Evolutionary conservation across 2,329 filamentous ascomycete genomes (phyloP).

Genomic region (Diaporthe aspalathi): DNA sequence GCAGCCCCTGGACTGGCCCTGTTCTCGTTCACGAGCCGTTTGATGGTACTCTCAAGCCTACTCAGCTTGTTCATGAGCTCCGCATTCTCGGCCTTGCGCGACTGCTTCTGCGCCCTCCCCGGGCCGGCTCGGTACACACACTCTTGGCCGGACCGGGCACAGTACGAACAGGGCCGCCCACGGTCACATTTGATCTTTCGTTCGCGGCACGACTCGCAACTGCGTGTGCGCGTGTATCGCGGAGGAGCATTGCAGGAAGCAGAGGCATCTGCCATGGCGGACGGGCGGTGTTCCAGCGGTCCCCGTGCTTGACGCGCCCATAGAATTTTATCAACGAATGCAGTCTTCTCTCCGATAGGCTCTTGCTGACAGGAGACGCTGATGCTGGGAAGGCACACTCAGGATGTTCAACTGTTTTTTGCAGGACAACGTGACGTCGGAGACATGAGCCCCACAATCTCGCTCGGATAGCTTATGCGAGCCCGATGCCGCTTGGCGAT

Average conservation of each 20-base stretch:
- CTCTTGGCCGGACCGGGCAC: constrained; percentile 25
- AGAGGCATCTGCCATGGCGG: constrained; percentile 19
- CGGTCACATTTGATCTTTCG: constrained; percentile 38
- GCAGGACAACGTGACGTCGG: neutral
- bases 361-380: too few species aligned
- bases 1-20: neutral
- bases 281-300: too few species aligned
- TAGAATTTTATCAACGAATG: too few species aligned
- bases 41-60: constrained; percentile 36
- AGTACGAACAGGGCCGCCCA: constrained; percentile 33
- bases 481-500: constrained; percentile 2
- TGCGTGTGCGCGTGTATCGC: constrained; percentile 12
- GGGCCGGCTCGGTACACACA: constrained; percentile 39
- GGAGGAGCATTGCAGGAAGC: too few species aligned
- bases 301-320: too few species aligned
- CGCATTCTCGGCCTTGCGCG: constrained; percentile 23
- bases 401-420: neutral
- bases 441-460: neutral
- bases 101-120: constrained; percentile 40
- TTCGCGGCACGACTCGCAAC: constrained; percentile 37
- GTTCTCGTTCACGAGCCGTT: constrained; percentile 26
- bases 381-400: neutral
- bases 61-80: constrained; percentile 36
- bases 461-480: constrained; percentile 31
- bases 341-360: neutral